These are phyloP conservation scores for Fragaria vesca DNA, from an alignment of 306 rosid species.

Conservation along the genomic window DNA sequence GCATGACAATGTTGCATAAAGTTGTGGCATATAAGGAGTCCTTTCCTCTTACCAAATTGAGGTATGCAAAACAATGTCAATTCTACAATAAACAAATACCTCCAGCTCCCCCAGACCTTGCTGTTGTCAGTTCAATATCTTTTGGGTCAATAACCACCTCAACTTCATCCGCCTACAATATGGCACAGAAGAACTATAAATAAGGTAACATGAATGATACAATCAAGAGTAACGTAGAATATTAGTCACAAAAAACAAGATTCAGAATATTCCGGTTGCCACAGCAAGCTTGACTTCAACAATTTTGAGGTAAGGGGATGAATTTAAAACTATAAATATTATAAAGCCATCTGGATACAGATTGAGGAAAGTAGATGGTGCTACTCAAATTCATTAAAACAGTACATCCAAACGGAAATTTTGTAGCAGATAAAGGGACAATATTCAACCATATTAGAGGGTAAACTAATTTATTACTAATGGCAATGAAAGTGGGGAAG, in stretches of 20 bases:
- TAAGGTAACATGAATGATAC: slow-evolving; percentile 2
- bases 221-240: slow-evolving; percentile 14
- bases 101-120: slow-evolving; percentile 99
- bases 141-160: slow-evolving; percentile 90
- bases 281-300: neutral
- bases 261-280: neutral
- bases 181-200: slow-evolving; percentile 28
- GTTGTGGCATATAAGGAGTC: slow-evolving; percentile 20
- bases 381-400: neutral
- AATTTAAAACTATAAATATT: neutral
- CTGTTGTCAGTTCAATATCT: slow-evolving; percentile 88
- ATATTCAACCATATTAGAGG: neutral
- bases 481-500: neutral
- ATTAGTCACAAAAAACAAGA: slow-evolving; percentile 3
- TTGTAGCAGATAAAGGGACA: neutral
- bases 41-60: slow-evolving; percentile 6
- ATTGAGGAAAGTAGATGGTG: neutral
- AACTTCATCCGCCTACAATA: slow-evolving; percentile 88
- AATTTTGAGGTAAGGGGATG: neutral
- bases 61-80: slow-evolving; percentile 21
- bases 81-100: slow-evolving; percentile 48
- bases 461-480: neutral
- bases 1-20: slow-evolving; percentile 37
- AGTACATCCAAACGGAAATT: neutral
- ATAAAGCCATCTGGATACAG: neutral